A percentile compares a stretch with the other conserved stretches of the same genome.
Conservation (phyloP, 2,329 filamentous ascomycete species). For the Fusarium luffae region DNA sequence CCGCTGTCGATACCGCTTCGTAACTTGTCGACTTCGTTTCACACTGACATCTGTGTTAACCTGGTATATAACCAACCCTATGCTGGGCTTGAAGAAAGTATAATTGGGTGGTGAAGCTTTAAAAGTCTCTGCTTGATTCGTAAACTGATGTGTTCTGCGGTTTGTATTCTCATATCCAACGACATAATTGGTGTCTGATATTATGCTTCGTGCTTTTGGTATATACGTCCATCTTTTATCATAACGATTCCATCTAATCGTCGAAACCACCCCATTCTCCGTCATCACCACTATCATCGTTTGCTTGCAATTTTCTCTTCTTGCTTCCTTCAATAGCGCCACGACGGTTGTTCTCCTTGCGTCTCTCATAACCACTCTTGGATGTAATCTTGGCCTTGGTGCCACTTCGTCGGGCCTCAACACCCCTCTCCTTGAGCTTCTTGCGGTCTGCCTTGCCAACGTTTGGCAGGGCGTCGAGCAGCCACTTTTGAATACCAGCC, state of each 20-base stretch:
- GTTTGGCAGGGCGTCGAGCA: conserved; percentile 86
- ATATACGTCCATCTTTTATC: neutral
- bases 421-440: conserved; percentile 82
- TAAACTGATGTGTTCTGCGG: conserved; percentile 1
- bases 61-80: neutral
- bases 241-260: conserved; percentile 22
- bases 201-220: conserved; percentile 3
- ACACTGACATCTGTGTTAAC: neutral
- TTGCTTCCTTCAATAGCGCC: conserved; percentile 73
- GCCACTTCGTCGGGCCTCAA: conserved; percentile 72
- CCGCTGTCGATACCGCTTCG: neutral
- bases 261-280: conserved; percentile 62
- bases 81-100: neutral
- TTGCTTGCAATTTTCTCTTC: conserved; percentile 58
- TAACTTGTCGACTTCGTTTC: neutral
- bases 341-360: conserved; percentile 72
- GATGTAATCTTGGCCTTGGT: conserved; percentile 77
- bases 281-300: conserved; percentile 44
- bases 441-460: conserved; percentile 86
- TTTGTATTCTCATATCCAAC: neutral
- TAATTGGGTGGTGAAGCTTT: neutral
- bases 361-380: conserved; percentile 80
- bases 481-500: conserved; percentile 80
- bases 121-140: neutral
- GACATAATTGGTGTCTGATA: neutral